A percentile compares a stretch with the other conserved stretches of the same genome.
Evolutionary conservation across 441 rosid genomes (phyloP).

Genomic region (Populus hybrid): DNA sequence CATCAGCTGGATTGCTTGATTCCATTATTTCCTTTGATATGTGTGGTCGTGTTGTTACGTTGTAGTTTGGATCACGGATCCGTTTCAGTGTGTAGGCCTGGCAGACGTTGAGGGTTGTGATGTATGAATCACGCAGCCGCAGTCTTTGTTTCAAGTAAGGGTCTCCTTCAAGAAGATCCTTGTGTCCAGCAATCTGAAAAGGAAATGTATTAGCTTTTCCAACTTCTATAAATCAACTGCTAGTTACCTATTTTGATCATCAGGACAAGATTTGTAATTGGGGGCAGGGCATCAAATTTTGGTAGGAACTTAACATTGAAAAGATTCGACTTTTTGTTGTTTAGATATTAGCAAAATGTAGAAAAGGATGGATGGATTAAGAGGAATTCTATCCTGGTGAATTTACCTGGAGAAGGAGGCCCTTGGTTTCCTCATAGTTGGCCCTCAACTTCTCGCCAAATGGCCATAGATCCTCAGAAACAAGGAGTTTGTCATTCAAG

Average conservation of each 20-base stretch:
- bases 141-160: constrained; percentile 91
- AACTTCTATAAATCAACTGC: neutral
- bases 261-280: neutral
- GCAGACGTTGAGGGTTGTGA: constrained; percentile 84
- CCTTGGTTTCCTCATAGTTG: constrained; percentile 74
- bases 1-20: constrained; percentile 64
- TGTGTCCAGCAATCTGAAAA: constrained; percentile 76
- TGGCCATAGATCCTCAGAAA: constrained; percentile 71
- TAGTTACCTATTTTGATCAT: neutral
- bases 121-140: constrained; percentile 78
- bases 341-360: neutral
- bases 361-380: neutral
- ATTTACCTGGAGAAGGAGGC: constrained; percentile 73
- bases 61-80: constrained; percentile 76
- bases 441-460: constrained; percentile 70
- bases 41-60: constrained; percentile 66
- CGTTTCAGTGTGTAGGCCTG: constrained; percentile 93
- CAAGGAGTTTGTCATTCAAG: constrained; percentile 80
- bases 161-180: constrained; percentile 87
- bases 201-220: neutral
- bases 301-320: neutral
- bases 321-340: neutral
- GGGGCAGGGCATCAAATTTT: neutral
- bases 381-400: neutral
- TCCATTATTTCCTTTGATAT: constrained; percentile 52